A percentile compares a stretch with the other conserved stretches of the same genome.
Evolutionary conservation across 768 basidiomycete species (phyloP).

Genomic region (Lyophyllum shimeji): DNA sequence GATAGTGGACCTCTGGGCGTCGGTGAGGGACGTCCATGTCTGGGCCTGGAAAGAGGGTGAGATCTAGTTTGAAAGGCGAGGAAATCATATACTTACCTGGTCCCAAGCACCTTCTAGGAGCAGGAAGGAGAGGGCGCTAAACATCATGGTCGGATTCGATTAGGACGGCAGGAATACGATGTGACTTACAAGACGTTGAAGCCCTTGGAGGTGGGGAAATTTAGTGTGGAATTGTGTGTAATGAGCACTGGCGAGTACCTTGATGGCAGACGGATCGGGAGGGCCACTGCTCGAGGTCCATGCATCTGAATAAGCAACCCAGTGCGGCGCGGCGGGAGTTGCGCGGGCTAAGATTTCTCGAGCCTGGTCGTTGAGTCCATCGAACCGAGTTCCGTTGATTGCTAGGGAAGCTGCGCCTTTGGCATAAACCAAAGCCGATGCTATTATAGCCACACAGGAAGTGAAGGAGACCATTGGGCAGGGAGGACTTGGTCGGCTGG

Average conservation of each 20-base stretch:
- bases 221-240: neutral
- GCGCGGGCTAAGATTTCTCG: conserved; percentile 34
- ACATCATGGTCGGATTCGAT: conserved; percentile 4
- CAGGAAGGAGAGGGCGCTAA: conserved; percentile 55
- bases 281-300: conserved; percentile 48
- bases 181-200: conserved; percentile 57
- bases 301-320: conserved; percentile 41
- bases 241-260: conserved; percentile 25
- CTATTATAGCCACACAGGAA: conserved; percentile 13
- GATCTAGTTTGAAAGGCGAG: neutral
- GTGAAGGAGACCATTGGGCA: conserved; percentile 16
- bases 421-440: conserved; percentile 17
- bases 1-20: conserved; percentile 48
- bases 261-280: conserved; percentile 43
- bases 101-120: conserved; percentile 56
- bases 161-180: neutral
- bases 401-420: conserved; percentile 15
- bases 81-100: conserved; percentile 32
- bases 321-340: conserved; percentile 50
- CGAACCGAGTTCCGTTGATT: conserved; percentile 19
- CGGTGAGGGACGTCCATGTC: conserved; percentile 51
- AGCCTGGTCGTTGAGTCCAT: conserved; percentile 29
- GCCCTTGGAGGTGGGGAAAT: conserved; percentile 33
- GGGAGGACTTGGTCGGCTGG: conserved; percentile 10
- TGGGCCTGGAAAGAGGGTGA: conserved; percentile 32